Conservation (phyloP, 2,329 filamentous ascomycete species). For the Pseudocercospora pini-densiflorae region DNA sequence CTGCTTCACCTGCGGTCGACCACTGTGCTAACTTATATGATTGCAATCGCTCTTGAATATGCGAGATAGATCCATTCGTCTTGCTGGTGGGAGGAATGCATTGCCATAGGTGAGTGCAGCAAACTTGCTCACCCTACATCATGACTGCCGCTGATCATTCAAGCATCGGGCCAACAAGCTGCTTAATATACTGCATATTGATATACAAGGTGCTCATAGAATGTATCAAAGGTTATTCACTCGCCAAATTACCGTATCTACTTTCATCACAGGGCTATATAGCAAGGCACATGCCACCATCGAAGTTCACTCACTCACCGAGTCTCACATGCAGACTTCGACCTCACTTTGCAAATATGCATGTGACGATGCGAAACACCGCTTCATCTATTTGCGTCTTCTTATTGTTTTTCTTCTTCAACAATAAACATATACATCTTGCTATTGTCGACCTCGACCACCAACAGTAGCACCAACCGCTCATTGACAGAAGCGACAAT, state of each 20-base stretch:
- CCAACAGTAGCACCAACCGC: not conserved
- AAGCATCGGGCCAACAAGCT: not conserved
- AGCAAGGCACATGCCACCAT: not conserved
- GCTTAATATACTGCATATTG: not conserved
- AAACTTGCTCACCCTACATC: not conserved
- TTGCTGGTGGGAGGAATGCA: not conserved
- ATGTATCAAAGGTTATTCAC: not conserved
- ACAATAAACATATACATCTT: not conserved
- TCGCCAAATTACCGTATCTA: not conserved
- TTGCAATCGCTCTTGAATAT: not conserved
- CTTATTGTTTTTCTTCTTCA: not conserved
- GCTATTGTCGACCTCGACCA: not conserved
- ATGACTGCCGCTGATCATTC: not conserved
- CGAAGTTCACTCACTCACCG: not conserved
- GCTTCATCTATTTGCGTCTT: not conserved
- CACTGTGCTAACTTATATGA: no score
- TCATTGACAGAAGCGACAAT: not conserved
- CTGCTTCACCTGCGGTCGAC: no score
- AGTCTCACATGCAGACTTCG: not conserved
- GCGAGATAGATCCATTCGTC: not conserved
- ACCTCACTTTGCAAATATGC: not conserved
- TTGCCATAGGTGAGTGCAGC: not conserved
- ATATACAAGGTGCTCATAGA: not conserved
- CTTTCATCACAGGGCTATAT: not conserved
- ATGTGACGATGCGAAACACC: not conserved